These are phyloP conservation scores for Penicillium sp. DNA, from an alignment of 2,329 filamentous ascomycete genomes.

Conservation along the genomic window DNA sequence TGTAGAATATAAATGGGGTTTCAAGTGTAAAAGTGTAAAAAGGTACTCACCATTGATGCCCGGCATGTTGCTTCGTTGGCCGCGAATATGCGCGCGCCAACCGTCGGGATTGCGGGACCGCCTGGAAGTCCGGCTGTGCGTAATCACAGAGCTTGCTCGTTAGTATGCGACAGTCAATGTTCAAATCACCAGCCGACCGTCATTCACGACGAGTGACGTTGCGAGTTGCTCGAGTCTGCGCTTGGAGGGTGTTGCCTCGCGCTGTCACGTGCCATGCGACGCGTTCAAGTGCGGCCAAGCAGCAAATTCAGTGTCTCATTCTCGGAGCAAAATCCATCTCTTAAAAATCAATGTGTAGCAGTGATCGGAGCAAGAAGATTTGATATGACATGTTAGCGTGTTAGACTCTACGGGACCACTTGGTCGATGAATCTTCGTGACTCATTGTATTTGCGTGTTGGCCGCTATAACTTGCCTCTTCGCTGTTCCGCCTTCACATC, in stretches of 20 bases:
- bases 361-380: background rate
- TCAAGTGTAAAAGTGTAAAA: background rate
- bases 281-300: background rate
- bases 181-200: background rate
- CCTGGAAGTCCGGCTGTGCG: background rate
- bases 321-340: background rate
- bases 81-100: background rate
- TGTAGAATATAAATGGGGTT: background rate
- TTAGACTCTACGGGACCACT: background rate
- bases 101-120: slow-evolving; percentile 1
- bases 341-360: background rate
- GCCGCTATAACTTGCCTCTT: slow-evolving; percentile 17
- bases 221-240: background rate
- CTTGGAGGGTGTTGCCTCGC: slow-evolving; percentile 14
- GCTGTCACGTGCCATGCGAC: slow-evolving; percentile 22
- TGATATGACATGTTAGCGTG: background rate
- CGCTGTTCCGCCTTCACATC: slow-evolving; percentile 6
- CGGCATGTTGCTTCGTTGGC: slow-evolving; percentile 21
- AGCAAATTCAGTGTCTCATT: background rate
- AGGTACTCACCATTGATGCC: slow-evolving; percentile 26
- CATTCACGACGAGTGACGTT: background rate
- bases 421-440: background rate
- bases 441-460: slow-evolving; percentile 9
- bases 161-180: background rate
- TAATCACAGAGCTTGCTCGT: background rate